Evolutionary conservation across 441 rosid genomes (phyloP).

Genomic region (Geranium incanum): DNA sequence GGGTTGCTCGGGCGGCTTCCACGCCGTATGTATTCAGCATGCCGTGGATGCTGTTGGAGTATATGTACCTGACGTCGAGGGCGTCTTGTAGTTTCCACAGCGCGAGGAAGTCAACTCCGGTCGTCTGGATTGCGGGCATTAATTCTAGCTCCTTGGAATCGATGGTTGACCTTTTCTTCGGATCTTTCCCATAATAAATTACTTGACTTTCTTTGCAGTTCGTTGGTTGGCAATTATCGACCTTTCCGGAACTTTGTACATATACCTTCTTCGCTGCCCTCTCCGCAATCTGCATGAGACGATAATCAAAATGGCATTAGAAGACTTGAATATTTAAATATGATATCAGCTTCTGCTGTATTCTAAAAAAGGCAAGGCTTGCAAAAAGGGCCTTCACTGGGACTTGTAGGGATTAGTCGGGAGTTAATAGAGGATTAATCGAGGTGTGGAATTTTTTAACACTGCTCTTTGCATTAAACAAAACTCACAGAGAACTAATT

Average conservation of each 20-base stretch:
- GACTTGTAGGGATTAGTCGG: too few relatives aligned
- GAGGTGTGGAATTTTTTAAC: neutral
- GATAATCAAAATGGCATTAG: neutral
- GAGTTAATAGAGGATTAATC: too few relatives aligned
- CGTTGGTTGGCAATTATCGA: slow-evolving; percentile 45
- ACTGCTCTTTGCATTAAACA: neutral
- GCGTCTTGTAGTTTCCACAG: slow-evolving; percentile 65
- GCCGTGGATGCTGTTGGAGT: slow-evolving; percentile 69
- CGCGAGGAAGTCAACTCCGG: slow-evolving; percentile 66
- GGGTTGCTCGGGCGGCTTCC: slow-evolving; percentile 89
- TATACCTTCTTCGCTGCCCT: slow-evolving; percentile 79
- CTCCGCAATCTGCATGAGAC: slow-evolving; percentile 55
- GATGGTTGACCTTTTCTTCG: slow-evolving; percentile 52
- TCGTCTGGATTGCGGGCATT: slow-evolving; percentile 59
- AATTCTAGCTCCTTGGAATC: slow-evolving; percentile 45
- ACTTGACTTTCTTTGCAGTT: slow-evolving; percentile 68
- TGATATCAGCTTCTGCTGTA: too few relatives aligned
- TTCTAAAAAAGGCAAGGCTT: too few relatives aligned
- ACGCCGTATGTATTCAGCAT: slow-evolving; percentile 77
- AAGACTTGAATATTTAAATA: neutral
- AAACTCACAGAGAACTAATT: neutral
- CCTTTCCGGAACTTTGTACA: slow-evolving; percentile 73
- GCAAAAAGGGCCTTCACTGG: too few relatives aligned
- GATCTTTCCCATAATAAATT: slow-evolving; percentile 68
- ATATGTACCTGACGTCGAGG: slow-evolving; percentile 69